Evolutionary conservation across 129 eudicot genomes (phyloP).

Genomic region (Heracleum sosnowskyi): DNA sequence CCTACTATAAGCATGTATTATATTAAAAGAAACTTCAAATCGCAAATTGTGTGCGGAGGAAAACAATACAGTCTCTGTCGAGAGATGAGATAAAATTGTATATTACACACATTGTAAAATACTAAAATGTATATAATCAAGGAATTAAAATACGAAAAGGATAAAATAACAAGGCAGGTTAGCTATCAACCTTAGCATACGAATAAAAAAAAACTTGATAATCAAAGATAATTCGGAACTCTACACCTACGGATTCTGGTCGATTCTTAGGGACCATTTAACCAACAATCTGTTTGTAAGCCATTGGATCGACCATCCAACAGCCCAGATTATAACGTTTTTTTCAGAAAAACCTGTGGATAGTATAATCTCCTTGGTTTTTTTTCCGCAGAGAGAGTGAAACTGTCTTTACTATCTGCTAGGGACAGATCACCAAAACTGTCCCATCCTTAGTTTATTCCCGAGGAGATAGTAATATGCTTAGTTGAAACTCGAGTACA

Average conservation of each 20-base stretch:
- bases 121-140: neutral
- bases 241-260: neutral
- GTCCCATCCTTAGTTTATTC: too few species aligned
- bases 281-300: too few species aligned
- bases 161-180: neutral
- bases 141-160: neutral
- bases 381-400: too few species aligned
- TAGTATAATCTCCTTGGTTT: too few species aligned
- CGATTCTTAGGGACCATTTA: too few species aligned
- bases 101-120: neutral
- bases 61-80: neutral
- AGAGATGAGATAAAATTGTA: neutral
- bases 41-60: neutral
- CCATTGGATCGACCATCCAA: too few species aligned
- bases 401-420: too few species aligned
- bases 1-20: slow-evolving; percentile 38
- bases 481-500: neutral
- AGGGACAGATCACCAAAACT: too few species aligned
- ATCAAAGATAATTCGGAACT: too few species aligned
- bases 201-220: neutral
- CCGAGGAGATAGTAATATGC: neutral
- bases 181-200: neutral
- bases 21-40: slow-evolving; percentile 9
- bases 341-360: too few species aligned
- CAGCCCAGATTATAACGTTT: too few species aligned